Conservation (phyloP, 2,329 filamentous ascomycete genomes). For the Ophioceras dolichostomum region DNA sequence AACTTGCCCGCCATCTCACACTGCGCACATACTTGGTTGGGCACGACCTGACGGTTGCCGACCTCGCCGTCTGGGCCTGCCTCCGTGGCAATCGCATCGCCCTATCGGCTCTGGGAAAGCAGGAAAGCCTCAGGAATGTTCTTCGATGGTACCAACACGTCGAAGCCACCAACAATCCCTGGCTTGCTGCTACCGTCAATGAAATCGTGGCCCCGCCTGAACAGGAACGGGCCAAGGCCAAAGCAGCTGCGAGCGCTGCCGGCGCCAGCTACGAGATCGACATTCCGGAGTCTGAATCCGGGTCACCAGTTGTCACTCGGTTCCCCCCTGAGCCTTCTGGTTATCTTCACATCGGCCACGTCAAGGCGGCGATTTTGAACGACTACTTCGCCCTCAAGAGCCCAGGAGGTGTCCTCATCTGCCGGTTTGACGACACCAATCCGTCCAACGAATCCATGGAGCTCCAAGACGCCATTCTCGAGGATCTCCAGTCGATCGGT, state of each 20-base stretch:
- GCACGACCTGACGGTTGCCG: conserved; percentile 63
- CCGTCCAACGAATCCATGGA: conserved; percentile 95
- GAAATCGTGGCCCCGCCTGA: conserved; percentile 56
- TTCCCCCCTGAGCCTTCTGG: conserved; percentile 94
- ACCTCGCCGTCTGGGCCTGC: conserved; percentile 72
- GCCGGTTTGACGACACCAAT: conserved; percentile 96
- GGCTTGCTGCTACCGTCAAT: conserved; percentile 55
- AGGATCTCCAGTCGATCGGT: conserved; percentile 83
- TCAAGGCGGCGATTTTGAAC: conserved; percentile 63
- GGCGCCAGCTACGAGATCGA: conserved; percentile 87
- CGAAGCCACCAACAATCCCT: conserved; percentile 69
- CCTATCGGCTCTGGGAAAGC: conserved; percentile 67
- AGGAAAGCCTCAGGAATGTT: conserved; percentile 63
- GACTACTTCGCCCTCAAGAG: conserved; percentile 94
- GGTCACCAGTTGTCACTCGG: conserved; percentile 63
- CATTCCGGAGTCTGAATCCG: conserved; percentile 72
- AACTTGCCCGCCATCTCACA: conserved; percentile 46
- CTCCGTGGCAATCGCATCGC: conserved; percentile 78
- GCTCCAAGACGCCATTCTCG: conserved; percentile 84
- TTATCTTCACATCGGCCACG: conserved; percentile 91
- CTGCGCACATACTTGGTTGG: conserved; percentile 79
- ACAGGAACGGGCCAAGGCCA: conserved; percentile 29
- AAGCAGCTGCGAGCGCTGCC: conserved; percentile 56
- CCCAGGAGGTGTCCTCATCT: conserved; percentile 79
- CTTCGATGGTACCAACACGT: conserved; percentile 81